Evolutionary conservation across 2,329 filamentous ascomycete genomes (phyloP).

Genomic region (Calonectria leucothoes): DNA sequence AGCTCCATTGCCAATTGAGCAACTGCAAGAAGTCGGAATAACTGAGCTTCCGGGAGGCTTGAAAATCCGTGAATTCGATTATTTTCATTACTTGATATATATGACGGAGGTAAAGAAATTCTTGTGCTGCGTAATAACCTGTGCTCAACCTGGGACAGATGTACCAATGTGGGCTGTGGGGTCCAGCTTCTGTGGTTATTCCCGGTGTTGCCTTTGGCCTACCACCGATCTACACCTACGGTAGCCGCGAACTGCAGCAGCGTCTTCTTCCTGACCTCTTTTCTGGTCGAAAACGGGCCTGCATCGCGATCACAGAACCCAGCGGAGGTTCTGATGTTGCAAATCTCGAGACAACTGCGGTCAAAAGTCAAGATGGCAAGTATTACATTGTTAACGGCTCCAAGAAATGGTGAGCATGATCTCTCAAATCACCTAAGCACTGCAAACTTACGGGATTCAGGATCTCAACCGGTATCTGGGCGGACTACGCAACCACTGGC

Average conservation of each 20-base stretch:
- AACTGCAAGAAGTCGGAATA: background rate
- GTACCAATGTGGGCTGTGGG: background rate
- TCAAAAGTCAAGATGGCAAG: background rate
- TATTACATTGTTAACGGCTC: slow-evolving; percentile 1
- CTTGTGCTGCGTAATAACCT: too few species aligned
- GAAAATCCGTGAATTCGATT: background rate
- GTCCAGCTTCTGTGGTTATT: background rate
- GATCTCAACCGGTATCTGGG: slow-evolving; percentile 5
- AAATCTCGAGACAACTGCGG: background rate
- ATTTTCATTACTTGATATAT: background rate
- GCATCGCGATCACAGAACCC: slow-evolving; percentile 8
- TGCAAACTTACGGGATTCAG: background rate
- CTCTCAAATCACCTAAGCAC: fast-evolving
- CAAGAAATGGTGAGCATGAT: background rate
- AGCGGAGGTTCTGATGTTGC: slow-evolving; percentile 2
- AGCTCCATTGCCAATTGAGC: background rate
- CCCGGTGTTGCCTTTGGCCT: background rate
- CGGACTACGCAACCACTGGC: slow-evolving; percentile 4
- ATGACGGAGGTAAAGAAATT: background rate
- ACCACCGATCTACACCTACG: background rate
- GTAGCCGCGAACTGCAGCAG: background rate
- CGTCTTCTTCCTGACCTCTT: background rate
- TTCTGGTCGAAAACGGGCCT: background rate
- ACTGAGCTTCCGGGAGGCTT: background rate
- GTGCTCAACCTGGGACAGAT: background rate